A percentile compares a stretch with the other conserved stretches of the same genome.
phyloP scores from a whole-genome alignment of 768 basidiomycete genomes.

The Mycena sanguinolenta region DNA sequence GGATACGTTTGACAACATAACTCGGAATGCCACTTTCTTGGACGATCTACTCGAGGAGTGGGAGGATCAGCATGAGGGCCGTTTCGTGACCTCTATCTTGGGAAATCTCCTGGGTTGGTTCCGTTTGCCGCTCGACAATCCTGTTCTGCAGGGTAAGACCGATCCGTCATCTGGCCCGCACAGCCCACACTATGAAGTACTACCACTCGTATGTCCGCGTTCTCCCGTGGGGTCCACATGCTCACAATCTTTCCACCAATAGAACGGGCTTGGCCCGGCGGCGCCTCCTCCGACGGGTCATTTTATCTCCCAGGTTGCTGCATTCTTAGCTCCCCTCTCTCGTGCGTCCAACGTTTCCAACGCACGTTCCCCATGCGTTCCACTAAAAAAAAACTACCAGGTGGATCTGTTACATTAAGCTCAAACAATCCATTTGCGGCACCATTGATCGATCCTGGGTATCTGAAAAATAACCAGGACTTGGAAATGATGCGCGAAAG shows the following conservation, averaged over 20 bases:
- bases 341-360: not conserved
- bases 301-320: not conserved
- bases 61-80: not conserved
- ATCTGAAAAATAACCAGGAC: not conserved
- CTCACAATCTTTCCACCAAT: not conserved
- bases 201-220: slow-evolving; percentile 4
- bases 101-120: slow-evolving; percentile 11
- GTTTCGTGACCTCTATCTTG: not conserved
- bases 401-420: slow-evolving; percentile 10
- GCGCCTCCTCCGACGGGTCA: not conserved
- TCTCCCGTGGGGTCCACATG: not conserved
- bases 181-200: slow-evolving; percentile 25
- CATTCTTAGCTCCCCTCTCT: not conserved
- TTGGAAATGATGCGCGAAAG: slow-evolving; percentile 35
- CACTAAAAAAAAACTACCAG: not conserved
- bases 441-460: slow-evolving; percentile 9
- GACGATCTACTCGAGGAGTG: slow-evolving; percentile 11
- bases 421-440: slow-evolving; percentile 7
- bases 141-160: not conserved
- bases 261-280: slow-evolving; percentile 3
- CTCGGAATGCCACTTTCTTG: not conserved
- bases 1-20: slow-evolving; percentile 17
- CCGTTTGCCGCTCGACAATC: slow-evolving; percentile 2
- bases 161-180: slow-evolving; percentile 21
- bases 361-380: not conserved